A percentile compares a stretch with the other conserved stretches of the same genome.
Conservation (phyloP, 2,329 filamentous ascomycete species). For the Fusarium humuli region DNA sequence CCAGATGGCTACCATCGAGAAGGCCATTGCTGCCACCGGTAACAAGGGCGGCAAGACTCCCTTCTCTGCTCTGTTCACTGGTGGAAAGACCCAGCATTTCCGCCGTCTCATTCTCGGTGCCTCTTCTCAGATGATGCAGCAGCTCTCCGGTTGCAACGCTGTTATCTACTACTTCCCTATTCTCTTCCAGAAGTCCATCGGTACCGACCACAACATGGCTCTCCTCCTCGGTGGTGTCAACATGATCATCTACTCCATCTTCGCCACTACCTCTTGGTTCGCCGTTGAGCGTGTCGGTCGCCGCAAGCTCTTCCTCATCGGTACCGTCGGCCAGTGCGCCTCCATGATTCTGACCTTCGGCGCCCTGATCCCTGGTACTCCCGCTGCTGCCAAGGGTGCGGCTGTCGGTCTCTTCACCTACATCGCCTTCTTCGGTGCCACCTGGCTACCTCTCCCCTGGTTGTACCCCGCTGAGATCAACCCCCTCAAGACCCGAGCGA, state of each 20-base stretch:
- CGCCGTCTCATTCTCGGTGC: constrained; percentile 71
- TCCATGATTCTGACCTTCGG: constrained; percentile 73
- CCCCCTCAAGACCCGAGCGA: constrained; percentile 66
- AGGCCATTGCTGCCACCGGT: constrained; percentile 64
- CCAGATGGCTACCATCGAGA: constrained; percentile 65
- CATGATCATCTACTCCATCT: constrained; percentile 67
- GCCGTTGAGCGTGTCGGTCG: constrained; percentile 61
- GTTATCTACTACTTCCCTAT: constrained; percentile 73
- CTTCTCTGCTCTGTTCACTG: constrained; percentile 67
- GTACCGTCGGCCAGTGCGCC: constrained; percentile 60
- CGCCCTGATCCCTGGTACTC: constrained; percentile 71
- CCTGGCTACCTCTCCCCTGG: constrained; percentile 72
- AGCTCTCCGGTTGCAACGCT: constrained; percentile 69
- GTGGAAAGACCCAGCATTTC: constrained; percentile 74
- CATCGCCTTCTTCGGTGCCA: constrained; percentile 75
- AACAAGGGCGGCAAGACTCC: constrained; percentile 58
- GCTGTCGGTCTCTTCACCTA: constrained; percentile 76
- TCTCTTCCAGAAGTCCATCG: constrained; percentile 57
- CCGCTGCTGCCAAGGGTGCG: constrained; percentile 69
- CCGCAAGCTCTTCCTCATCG: constrained; percentile 60
- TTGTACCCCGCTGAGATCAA: constrained; percentile 71
- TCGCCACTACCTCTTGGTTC: constrained; percentile 67
- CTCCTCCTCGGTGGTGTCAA: constrained; percentile 64
- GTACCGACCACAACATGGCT: constrained; percentile 55
- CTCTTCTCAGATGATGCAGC: constrained; percentile 71